Conservation (phyloP, 805 yeast species). For the Spathaspora hagerdaliae region DNA sequence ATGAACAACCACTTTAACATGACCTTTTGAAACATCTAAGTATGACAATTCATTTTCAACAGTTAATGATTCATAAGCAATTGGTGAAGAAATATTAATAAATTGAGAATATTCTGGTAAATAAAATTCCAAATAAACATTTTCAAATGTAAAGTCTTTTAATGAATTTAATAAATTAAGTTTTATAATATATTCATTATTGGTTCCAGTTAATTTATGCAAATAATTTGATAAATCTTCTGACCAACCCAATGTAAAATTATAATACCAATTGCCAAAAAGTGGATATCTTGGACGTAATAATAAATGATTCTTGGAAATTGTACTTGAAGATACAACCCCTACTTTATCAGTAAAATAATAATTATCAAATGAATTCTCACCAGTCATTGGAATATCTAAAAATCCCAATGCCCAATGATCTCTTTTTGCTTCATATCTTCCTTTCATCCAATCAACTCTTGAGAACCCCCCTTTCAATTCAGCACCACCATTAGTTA, state of each 20-base stretch:
- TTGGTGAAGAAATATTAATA: slow-evolving; percentile 54
- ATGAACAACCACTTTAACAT: slow-evolving; percentile 62
- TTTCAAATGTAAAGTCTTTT: slow-evolving; percentile 61
- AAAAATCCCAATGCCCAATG: slow-evolving; percentile 60
- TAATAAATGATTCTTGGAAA: slow-evolving; percentile 42
- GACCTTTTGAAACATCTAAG: slow-evolving; percentile 76
- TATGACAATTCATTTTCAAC: slow-evolving; percentile 48
- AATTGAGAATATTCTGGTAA: slow-evolving; percentile 84
- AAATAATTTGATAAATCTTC: slow-evolving; percentile 53
- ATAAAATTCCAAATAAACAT: slow-evolving; percentile 56
- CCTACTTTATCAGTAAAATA: slow-evolving; percentile 91
- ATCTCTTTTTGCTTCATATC: slow-evolving; percentile 42
- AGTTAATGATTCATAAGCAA: slow-evolving; percentile 29
- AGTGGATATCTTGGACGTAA: slow-evolving; percentile 89
- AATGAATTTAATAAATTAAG: slow-evolving; percentile 77
- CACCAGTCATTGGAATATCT: slow-evolving; percentile 49
- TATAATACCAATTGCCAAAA: slow-evolving; percentile 94
- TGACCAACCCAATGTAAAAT: slow-evolving; percentile 95
- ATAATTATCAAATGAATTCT: slow-evolving; percentile 43
- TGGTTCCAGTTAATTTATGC: slow-evolving; percentile 31
- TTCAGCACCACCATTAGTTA: slow-evolving; percentile 71
- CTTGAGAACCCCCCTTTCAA: slow-evolving; percentile 74
- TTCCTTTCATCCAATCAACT: slow-evolving; percentile 66
- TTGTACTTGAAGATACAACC: slow-evolving; percentile 75
- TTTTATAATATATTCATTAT: slow-evolving; percentile 51